Base-by-base conservation (phyloP, 768 basidiomycete species). In the Ramaria rubella region DNA sequence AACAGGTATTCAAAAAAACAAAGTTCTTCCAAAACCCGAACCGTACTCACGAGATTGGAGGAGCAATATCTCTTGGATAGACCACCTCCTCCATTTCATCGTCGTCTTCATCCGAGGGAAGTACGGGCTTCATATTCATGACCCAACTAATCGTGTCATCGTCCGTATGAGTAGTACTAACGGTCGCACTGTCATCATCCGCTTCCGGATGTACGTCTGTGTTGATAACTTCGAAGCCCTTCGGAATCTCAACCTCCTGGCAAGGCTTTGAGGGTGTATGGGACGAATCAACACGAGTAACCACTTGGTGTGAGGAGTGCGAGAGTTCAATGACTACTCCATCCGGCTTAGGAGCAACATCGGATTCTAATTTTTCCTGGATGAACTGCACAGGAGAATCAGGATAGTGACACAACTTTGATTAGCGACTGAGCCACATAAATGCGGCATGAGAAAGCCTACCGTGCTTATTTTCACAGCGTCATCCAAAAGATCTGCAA, bases 401-500 rank as follows among this genome's bases (percentile, higher is more conserved):
- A 31, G n/a, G n/a, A n/a, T n/a, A n/a, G n/a, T 55, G 52, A 43
- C 15, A 15, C 26, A 31, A 44, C 49, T 40, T 31, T 24, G 6
- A 11, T 33, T 9, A 21, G 19, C 21, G n/a, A n/a, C n/a, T n/a
- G n/a, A n/a, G n/a, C n/a, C n/a, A n/a, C n/a, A n/a, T n/a, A n/a
- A 26, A 52, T 17, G 30, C 31, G 49, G 15, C 26, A 27, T 12
- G 9, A 23, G 50, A 9, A 27, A 24, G 11, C 30, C 14, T 43
- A 27, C 26, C 26, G 4, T 23, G 89, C 75, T 83, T 77, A 55
- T 79, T 70, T 55, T 77, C 60, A 72, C 76, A 1, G 86, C 87
- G 64, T 96, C 92, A 14, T 77, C 71, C 46, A 94, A 73, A 40
- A 96, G 72, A 70, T 96, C 95, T 45, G 81, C 77, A 57, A 99